Evolutionary conservation across 2,329 filamentous ascomycete species (phyloP).

Genomic region (Phaeosphaeria sp.): DNA sequence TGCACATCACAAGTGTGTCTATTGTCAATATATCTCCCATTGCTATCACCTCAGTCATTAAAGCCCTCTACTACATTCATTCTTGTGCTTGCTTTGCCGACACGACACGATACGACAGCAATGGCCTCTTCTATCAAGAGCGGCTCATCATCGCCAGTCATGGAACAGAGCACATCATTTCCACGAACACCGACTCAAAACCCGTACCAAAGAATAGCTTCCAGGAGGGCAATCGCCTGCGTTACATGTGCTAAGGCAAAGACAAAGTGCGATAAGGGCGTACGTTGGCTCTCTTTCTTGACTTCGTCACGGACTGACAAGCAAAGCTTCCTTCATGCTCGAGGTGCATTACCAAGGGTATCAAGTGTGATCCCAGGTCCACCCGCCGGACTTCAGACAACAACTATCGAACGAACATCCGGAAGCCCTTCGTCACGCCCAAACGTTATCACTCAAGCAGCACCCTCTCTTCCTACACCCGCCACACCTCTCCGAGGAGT

Average conservation of each 20-base stretch:
- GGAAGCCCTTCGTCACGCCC: slow-evolving; percentile 33
- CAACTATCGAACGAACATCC: slow-evolving; percentile 35
- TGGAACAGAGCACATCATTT: slow-evolving; percentile 18
- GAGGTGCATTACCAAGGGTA: slow-evolving; percentile 44
- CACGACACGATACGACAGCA: slow-evolving; percentile 1
- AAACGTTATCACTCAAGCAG: slow-evolving; percentile 33
- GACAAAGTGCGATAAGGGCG: slow-evolving; percentile 48
- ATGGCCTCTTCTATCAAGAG: slow-evolving; percentile 25
- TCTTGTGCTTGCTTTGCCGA: background rate
- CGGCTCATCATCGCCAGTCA: slow-evolving; percentile 18
- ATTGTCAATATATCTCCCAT: slow-evolving; percentile 7
- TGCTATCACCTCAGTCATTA: slow-evolving; percentile 7
- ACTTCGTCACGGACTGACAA: background rate
- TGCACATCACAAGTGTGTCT: background rate
- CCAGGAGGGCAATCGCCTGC: slow-evolving; percentile 47
- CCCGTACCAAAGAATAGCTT: slow-evolving; percentile 40
- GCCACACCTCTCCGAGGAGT: slow-evolving; percentile 30
- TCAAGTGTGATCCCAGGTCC: slow-evolving; percentile 45
- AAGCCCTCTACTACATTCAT: slow-evolving; percentile 8
- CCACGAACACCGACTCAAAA: slow-evolving; percentile 21
- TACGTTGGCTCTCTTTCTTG: slow-evolving; percentile 13
- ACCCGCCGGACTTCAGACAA: slow-evolving; percentile 47
- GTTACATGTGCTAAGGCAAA: slow-evolving; percentile 49
- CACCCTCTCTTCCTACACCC: slow-evolving; percentile 25
- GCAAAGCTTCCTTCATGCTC: slow-evolving; percentile 45